A percentile compares a stretch with the other conserved stretches of the same genome.
Evolutionary conservation across 202 grass and related monocot species (phyloP).

Genomic region (Eragrostis tef): DNA sequence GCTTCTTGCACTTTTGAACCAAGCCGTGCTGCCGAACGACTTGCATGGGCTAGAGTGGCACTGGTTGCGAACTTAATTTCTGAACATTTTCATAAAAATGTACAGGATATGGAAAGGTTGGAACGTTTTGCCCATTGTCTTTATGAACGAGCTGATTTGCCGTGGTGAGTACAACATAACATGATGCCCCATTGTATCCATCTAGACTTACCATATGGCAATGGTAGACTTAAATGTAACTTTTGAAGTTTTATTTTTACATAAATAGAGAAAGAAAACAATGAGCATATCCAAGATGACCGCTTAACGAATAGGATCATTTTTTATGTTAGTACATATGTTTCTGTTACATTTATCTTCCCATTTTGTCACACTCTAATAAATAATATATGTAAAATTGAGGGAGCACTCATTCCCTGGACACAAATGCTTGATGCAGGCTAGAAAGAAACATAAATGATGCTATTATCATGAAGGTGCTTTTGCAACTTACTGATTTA

Average conservation of each 20-base stretch:
- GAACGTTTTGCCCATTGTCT: constrained; percentile 45
- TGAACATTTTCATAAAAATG: constrained; percentile 28
- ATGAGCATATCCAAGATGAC: background rate
- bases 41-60: constrained; percentile 65
- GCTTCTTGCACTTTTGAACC: constrained; percentile 69
- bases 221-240: no score
- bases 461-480: constrained; percentile 44
- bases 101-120: constrained; percentile 23
- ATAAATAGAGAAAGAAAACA: background rate
- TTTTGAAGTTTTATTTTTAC: no score
- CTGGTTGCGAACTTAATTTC: constrained; percentile 53
- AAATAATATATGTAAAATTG: constrained; percentile 15
- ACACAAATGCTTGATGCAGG: constrained; percentile 35
- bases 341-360: background rate
- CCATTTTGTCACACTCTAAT: background rate
- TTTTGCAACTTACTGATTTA: constrained; percentile 50
- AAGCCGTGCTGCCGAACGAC: constrained; percentile 51
- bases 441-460: constrained; percentile 36
- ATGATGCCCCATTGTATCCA: background rate
- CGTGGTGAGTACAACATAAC: constrained; percentile 30
- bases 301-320: background rate
- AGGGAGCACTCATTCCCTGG: background rate
- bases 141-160: constrained; percentile 21
- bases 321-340: background rate
- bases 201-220: no score